phyloP scores from a whole-genome alignment of 2,329 filamentous ascomycete genomes.

The Ceratocystis colombiana region DNA sequence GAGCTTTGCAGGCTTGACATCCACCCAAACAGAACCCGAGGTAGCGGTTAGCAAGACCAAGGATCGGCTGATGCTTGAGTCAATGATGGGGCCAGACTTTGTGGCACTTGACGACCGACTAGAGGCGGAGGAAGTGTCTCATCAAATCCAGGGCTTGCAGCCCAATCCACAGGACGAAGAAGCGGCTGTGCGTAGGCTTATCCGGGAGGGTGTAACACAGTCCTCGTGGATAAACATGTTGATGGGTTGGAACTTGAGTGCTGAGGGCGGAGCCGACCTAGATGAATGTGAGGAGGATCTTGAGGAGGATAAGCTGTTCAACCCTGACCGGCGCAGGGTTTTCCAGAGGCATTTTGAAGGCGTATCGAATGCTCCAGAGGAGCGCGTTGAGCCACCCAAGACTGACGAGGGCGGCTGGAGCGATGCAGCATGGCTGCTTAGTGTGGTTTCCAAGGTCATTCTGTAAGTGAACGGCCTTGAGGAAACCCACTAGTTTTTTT shows the following conservation, averaged over 20 bases:
- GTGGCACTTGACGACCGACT: conserved; percentile 52
- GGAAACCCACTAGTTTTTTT: background rate
- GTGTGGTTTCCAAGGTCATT: conserved; percentile 52
- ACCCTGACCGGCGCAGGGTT: conserved; percentile 11
- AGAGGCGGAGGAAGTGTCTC: conserved; percentile 34
- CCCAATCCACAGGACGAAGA: conserved; percentile 48
- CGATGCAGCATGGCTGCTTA: conserved; percentile 58
- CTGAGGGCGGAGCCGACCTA: conserved; percentile 8
- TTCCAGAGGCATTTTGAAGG: conserved; percentile 23
- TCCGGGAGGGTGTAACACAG: conserved; percentile 44
- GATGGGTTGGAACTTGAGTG: conserved; percentile 42
- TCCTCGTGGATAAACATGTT: conserved; percentile 51
- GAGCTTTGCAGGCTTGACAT: conserved; percentile 32
- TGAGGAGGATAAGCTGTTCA: conserved; percentile 33
- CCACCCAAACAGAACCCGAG: background rate
- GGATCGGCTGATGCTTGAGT: conserved; percentile 14
- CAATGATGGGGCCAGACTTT: conserved; percentile 48
- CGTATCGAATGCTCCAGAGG: conserved; percentile 35
- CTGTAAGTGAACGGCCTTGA: conserved; percentile 33
- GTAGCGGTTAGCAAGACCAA: conserved; percentile 4
- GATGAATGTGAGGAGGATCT: conserved; percentile 39
- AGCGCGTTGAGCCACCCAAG: conserved; percentile 40
- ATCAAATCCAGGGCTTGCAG: conserved; percentile 26
- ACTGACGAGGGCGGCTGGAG: conserved; percentile 52
- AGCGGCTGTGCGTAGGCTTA: conserved; percentile 46